Evolutionary conservation across 768 basidiomycete genomes (phyloP).

Genomic region (Erythrobasidium yunnanense): DNA sequence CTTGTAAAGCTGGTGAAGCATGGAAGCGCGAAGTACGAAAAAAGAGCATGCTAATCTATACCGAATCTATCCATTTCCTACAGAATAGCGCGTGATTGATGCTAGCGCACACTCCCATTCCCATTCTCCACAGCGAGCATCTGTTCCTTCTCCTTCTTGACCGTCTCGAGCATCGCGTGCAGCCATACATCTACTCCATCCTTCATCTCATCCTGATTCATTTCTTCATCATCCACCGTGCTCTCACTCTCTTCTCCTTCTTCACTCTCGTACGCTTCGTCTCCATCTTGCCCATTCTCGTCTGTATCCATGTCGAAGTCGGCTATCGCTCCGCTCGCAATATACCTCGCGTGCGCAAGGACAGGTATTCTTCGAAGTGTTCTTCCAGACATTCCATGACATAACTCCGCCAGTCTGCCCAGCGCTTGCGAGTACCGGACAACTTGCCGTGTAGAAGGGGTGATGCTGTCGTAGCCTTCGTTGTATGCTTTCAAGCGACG

Average conservation of each 20-base stretch:
- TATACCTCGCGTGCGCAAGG: constrained; percentile 73
- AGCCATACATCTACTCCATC: constrained; percentile 58
- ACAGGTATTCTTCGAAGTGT: constrained; percentile 87
- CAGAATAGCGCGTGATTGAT: no score
- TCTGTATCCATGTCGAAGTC: no score
- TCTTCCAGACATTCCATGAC: constrained; percentile 82
- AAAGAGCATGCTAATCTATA: no score
- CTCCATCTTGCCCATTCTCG: no score
- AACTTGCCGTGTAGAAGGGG: neutral
- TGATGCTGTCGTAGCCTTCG: neutral
- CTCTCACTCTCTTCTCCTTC: neutral
- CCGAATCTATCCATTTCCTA: no score
- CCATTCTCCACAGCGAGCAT: constrained; percentile 36
- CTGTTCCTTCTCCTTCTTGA: constrained; percentile 45
- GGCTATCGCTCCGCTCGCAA: constrained; percentile 45
- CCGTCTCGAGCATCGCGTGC: constrained; percentile 68
- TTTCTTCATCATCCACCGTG: constrained; percentile 21
- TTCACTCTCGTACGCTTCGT: neutral
- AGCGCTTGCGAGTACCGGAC: constrained; percentile 27
- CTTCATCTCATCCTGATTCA: constrained; percentile 39
- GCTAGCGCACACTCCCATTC: no score
- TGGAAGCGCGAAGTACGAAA: no score
- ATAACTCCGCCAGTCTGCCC: constrained; percentile 54
- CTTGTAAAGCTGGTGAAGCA: no score
- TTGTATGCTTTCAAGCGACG: constrained; percentile 16